Percentiles rank a stretch among this genome's conserved stretches.
These are phyloP conservation scores for Cladobotryum mycophilum DNA, from an alignment of 2,329 filamentous ascomycete genomes.

Conservation along the genomic window DNA sequence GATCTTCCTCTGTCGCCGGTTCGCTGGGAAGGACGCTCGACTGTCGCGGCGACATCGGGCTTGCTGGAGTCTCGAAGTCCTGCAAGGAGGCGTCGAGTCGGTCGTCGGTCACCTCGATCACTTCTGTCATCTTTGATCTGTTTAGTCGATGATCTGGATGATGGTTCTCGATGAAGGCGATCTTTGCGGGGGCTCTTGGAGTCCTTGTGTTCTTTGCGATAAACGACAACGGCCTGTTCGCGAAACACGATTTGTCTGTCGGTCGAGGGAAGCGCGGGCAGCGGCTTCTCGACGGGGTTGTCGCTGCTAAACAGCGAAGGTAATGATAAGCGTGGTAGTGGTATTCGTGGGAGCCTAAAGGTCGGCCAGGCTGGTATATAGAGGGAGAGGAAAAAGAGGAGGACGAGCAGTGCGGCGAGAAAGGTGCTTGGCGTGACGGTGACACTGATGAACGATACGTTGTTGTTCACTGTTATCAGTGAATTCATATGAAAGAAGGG, in stretches of 20 bases:
- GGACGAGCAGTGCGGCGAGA: conserved; percentile 44
- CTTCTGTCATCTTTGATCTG: not conserved
- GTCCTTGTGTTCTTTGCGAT: conserved; percentile 21
- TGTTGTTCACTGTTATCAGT: conserved; percentile 54
- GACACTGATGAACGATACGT: conserved; percentile 54
- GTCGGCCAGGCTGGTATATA: conserved; percentile 35
- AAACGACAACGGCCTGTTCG: conserved; percentile 26
- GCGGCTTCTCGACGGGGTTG: conserved; percentile 19
- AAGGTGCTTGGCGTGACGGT: conserved; percentile 53
- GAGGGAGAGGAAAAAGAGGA: conserved; percentile 45
- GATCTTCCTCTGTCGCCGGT: conserved; percentile 28
- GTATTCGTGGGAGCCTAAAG: conserved; percentile 27
- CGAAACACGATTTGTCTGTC: conserved; percentile 25
- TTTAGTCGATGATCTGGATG: conserved; percentile 16
- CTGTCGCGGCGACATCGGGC: conserved; percentile 25
- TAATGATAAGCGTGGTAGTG: conserved; percentile 23
- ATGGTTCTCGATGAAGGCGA: conserved; percentile 11
- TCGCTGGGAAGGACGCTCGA: conserved; percentile 29
- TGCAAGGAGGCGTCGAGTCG: conserved; percentile 46
- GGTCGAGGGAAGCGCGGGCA: conserved; percentile 19
- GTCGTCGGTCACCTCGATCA: conserved; percentile 18
- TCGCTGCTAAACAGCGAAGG: not conserved
- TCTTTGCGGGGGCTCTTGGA: conserved; percentile 4
- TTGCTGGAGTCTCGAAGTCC: conserved; percentile 48
- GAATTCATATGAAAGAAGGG: conserved; percentile 44